Base-by-base conservation (phyloP, 768 basidiomycete species). In the Leccinum boreale region DNA sequence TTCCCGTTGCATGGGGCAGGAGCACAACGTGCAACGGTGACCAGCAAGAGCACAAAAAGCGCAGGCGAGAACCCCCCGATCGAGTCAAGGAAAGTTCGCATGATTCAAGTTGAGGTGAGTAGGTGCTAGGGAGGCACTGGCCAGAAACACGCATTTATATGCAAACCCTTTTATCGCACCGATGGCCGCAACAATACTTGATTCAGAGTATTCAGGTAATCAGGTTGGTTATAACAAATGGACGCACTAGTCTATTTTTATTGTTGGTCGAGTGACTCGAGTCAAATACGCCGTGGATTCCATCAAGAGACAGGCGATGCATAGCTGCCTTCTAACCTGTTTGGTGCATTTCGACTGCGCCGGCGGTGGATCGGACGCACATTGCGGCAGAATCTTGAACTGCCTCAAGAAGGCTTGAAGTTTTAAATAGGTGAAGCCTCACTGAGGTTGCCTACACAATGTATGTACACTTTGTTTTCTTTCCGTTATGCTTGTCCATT, bases 21-120 rank as follows among this genome's bases (percentile, higher is more conserved):
- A 9, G 52, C 45, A 42, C 57, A 57, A 4, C 12, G 24, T 17
- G 54, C 57, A 47, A 58, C 12, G 53, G 53, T 36, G 2, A 49
- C 58, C 23, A 52, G 53, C 4, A 60, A 24, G 15, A 66, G 52
- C 15, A 44, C 15, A 23, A 48, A 29, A 24, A 63, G 15, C 46
- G 39, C 23, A n/a, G 21, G 19, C 9, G 44, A 56, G 21, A 58
- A 31, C 6, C 24, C 5, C 24, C 49, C 56, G n/a, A 28, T 21
- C 61, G 66, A 66, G 36, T 35, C 12, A 49, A 29, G 46, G 31
- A 17, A 17, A 28, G 28, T 11, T 23, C 7, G 45, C 45, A 23
- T 46, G 45, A 23, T 23, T 46, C 31, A 31, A 31, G 23, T 23
- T 23, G 10, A 23, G 21, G 17, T 42, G 42, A 3, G 42, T 5